Conservation (phyloP, 352 stramenopile genomes). For the Phytopythium montanum region DNA sequence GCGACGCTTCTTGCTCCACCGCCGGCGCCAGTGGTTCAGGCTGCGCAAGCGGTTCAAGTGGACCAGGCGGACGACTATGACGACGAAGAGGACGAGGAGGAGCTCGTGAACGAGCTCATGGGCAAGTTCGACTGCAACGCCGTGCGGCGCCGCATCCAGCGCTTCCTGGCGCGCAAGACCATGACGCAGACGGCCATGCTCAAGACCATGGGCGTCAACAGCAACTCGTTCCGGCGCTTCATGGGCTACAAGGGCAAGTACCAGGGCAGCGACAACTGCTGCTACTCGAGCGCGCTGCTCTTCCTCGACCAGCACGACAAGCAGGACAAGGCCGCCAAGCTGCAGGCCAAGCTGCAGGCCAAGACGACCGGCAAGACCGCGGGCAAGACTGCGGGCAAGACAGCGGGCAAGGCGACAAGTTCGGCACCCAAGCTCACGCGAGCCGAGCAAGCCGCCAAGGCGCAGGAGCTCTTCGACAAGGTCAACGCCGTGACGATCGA, state of each 20-base stretch:
- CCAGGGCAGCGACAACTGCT: slow-evolving; percentile 33
- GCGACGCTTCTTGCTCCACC: too few species aligned
- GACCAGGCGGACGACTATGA: slow-evolving; percentile 10
- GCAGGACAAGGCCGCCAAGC: slow-evolving; percentile 17
- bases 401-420: background rate
- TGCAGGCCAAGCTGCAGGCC: slow-evolving; percentile 8
- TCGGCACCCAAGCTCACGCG: slow-evolving; percentile 12
- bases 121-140: slow-evolving; percentile 38
- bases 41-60: background rate
- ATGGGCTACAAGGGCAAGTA: slow-evolving; percentile 50
- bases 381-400: background rate
- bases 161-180: slow-evolving; percentile 44
- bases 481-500: slow-evolving; percentile 33
- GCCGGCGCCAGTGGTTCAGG: too few species aligned
- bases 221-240: slow-evolving; percentile 46
- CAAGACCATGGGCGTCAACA: slow-evolving; percentile 33
- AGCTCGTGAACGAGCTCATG: slow-evolving; percentile 19
- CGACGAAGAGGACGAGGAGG: slow-evolving; percentile 19
- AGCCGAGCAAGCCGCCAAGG: slow-evolving; percentile 28
- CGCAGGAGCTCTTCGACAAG: slow-evolving; percentile 27
- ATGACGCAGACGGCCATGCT: slow-evolving; percentile 51
- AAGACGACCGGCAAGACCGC: background rate
- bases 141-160: slow-evolving; percentile 40
- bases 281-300: slow-evolving; percentile 27
- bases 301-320: slow-evolving; percentile 45